phyloP scores from a whole-genome alignment of 805 yeast species.

The Grigorovia yakushimaensis region DNA sequence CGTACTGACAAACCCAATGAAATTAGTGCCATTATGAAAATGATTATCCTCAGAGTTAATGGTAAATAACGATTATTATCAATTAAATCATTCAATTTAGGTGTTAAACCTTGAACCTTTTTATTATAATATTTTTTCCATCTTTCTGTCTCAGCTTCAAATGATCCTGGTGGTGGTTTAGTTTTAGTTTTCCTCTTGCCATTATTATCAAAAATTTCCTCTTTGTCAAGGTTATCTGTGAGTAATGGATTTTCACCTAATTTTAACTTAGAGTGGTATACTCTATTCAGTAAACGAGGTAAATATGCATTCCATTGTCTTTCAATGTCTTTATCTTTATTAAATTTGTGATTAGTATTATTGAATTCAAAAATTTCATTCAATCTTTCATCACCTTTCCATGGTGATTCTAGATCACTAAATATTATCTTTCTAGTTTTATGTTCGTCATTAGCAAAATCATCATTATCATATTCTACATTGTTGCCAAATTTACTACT shows the following conservation, averaged over 20 bases:
- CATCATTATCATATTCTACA: background rate
- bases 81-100: constrained; percentile 48
- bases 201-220: background rate
- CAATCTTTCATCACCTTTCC: constrained; percentile 68
- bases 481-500: background rate
- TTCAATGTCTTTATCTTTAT: constrained; percentile 17
- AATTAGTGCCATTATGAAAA: constrained; percentile 47
- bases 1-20: constrained; percentile 67
- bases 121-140: constrained; percentile 33
- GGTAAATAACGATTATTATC: constrained; percentile 77
- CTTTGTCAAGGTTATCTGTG: background rate
- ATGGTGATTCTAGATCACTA: constrained; percentile 40
- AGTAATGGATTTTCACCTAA: constrained; percentile 13
- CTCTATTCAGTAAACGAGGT: constrained; percentile 10
- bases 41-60: constrained; percentile 54
- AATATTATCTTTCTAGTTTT: constrained; percentile 21
- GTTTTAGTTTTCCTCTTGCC: background rate
- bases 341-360: constrained; percentile 1
- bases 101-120: constrained; percentile 55
- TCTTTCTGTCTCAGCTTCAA: constrained; percentile 20
- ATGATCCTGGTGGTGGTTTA: background rate
- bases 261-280: constrained; percentile 7
- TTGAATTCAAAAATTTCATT: constrained; percentile 37
- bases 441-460: constrained; percentile 6
- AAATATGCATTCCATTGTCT: constrained; percentile 25